Evolutionary conservation across 441 rosid genomes (phyloP), one percentile per base, ranked within the genome.

Genomic region (Syzygium malaccense): DNA sequence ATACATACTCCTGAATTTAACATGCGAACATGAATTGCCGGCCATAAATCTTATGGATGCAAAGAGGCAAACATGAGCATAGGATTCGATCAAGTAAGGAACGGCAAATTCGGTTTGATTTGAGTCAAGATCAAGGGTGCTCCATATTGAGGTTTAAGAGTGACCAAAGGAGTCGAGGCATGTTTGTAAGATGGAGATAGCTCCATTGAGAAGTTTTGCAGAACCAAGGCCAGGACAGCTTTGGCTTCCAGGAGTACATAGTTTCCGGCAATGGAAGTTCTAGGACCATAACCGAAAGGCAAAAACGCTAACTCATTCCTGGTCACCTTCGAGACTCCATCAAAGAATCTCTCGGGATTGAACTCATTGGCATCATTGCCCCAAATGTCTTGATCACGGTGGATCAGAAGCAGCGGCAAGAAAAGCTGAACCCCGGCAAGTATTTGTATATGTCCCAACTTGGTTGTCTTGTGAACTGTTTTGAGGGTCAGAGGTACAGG

Each of bases 311-410:
- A 93, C 19, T 93, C 92, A 62, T 94, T 92, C 79, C 90, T 94
- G 18, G 92, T 93, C 6, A 93, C 95, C 56, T 88, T 91, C 20
- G 94, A 88, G 28, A 91, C 90, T 3, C 96, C 96, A 45, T 92
- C 89, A 32, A 51, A 79, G 86, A 95, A 95, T 15, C 96, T 88
- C 33, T 75, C 8, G 2, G 97, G 95, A 78, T 93, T 91, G 93
- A 96, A 96, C 85, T 94, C 90, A 28, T 93, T 87, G 3, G 93
- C 93, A 86, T 94, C 97, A 19, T 91, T 87, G 87, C 98, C 97
- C 98, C 96, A 94, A 20, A 92, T 58, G 60, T 91, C 88, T 55
- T 92, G 93, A 89, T 92, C 91, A 54, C 90, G 90, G 51, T 94
- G 96, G 86, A 95, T 95, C 80, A 89, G 90, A 48, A 90, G 41